phyloP scores from a whole-genome alignment of 208 protist genomes.

The Trypanosoma theileri region DNA sequence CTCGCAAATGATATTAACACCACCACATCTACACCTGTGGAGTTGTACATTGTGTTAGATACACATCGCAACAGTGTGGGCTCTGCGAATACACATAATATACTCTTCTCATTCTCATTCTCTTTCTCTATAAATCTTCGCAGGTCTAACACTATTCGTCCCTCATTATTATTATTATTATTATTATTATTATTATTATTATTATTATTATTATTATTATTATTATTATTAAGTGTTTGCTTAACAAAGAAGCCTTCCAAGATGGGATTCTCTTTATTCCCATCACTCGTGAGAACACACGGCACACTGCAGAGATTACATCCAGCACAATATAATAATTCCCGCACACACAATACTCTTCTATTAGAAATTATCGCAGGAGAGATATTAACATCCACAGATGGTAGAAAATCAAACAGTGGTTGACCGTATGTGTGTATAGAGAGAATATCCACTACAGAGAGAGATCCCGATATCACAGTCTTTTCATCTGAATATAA shows the following conservation, averaged over 20 bases:
- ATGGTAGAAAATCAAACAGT: conserved; percentile 23
- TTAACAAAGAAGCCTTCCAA: conserved; percentile 1
- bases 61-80: conserved; percentile 15
- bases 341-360: conserved; percentile 2
- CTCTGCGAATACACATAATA: neutral
- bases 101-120: neutral
- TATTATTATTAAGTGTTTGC: neutral
- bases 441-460: conserved; percentile 10
- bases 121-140: neutral
- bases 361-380: neutral
- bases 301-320: neutral
- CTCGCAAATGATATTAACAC: conserved; percentile 23
- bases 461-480: neutral
- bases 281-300: conserved; percentile 9
- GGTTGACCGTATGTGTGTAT: neutral
- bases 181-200: neutral
- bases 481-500: neutral
- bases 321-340: conserved; percentile 17
- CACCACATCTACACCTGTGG: neutral
- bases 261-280: neutral
- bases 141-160: neutral
- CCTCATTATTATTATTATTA: too few relatives aligned
- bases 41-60: neutral
- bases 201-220: neutral
- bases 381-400: neutral